Evolutionary conservation across 202 grass and related monocot genomes (phyloP), one percentile per base, ranked within the genome.

Genomic region (Zoysia matrella): DNA sequence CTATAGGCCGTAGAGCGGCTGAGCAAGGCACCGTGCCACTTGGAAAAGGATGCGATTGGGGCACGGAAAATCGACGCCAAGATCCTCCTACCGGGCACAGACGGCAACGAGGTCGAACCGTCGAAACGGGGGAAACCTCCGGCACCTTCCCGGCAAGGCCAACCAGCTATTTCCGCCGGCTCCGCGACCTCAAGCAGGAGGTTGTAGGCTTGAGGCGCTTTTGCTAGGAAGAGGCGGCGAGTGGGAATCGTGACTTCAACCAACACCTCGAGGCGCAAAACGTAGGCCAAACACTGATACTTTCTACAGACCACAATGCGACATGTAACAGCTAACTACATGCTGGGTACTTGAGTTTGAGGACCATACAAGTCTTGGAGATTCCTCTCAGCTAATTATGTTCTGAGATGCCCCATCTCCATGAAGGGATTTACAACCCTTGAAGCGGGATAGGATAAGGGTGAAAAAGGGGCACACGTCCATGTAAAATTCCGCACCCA

Each of bases 401-500:
- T 52, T 60, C 57, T 22, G 16, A 16, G 1, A 6, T 22, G 22
- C 22, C n/a, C n/a, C 57, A 22, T 22, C 5, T 60, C 57, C 57
- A 22, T 22, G 7, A 22, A 60, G 2, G 22, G 7, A 60, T 8
- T 30, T 60, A 60, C 2, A 22, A 60, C 57, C 18, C 57, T 8
- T 60, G 30, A 60, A 60, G n/a, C 57, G 30, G n/a, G 57, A 22
- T 22, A 22, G 16, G 16, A 22, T 8, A 60, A 60, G 6, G 57
- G 62, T 75, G 69, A 69, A 43, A 67, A 85, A 79, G 43, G 56
- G 50, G 52, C 78, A 69, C 70, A 77, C 45, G 71, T 75, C 69
- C 74, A 88, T 79, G 82, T 78, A 83, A 85, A 88, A 83, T 82
- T 74, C 58, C 86, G 86, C 40, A 75, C 63, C 54, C 53, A 74